phyloP scores from a whole-genome alignment of 441 rosid species.

The Brassica hybrid region DNA sequence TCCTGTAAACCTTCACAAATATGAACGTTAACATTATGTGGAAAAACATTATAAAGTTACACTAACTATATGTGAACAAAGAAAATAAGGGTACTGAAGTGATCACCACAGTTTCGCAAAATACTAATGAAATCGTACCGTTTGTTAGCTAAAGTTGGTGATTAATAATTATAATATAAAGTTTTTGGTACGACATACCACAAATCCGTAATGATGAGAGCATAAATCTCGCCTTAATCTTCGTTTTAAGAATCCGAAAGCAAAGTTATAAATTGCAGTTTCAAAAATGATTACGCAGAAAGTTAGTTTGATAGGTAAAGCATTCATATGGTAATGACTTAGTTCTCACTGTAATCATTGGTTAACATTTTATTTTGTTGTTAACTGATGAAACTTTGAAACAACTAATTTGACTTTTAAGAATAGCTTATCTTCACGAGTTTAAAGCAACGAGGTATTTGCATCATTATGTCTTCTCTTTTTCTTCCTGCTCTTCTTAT shows the following conservation, averaged over 20 bases:
- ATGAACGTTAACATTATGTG: neutral
- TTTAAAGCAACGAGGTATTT: constrained; percentile 36
- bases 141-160: constrained; percentile 7
- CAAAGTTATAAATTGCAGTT: constrained; percentile 26
- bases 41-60: neutral
- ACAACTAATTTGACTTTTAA: constrained; percentile 19
- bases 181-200: constrained; percentile 25
- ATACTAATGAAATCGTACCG: constrained; percentile 11
- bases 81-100: neutral
- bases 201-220: constrained; percentile 31
- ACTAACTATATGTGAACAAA: neutral
- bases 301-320: constrained; percentile 28
- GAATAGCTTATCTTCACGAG: constrained; percentile 37
- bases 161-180: neutral
- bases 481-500: constrained; percentile 16
- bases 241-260: constrained; percentile 26
- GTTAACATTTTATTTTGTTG: constrained; percentile 2
- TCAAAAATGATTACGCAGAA: constrained; percentile 39
- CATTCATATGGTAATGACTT: constrained; percentile 39
- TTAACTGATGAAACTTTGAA: neutral
- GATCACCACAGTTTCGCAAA: neutral
- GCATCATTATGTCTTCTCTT: constrained; percentile 39
- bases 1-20: neutral
- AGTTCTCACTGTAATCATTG: constrained; percentile 37
- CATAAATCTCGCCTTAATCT: constrained; percentile 38